phyloP scores from a whole-genome alignment of 352 stramenopile genomes.

The Phytophthora tentaculata region DNA sequence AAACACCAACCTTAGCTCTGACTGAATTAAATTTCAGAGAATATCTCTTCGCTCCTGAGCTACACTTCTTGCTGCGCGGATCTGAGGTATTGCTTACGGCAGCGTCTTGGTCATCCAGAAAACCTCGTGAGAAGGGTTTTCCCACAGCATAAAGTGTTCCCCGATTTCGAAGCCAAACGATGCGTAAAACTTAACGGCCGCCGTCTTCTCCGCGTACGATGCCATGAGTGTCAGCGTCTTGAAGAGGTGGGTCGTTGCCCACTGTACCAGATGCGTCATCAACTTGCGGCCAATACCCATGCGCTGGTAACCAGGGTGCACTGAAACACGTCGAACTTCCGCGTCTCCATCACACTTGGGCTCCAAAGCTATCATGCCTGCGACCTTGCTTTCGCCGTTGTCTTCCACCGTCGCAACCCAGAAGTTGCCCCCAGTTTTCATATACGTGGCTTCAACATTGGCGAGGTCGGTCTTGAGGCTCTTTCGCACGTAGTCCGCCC shows the following conservation, averaged over 20 bases:
- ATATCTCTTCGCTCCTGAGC: neutral
- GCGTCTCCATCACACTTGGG: constrained; percentile 19
- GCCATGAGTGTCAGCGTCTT: constrained; percentile 23
- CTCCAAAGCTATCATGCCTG: constrained; percentile 38
- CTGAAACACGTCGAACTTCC: constrained; percentile 42
- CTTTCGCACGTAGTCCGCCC: constrained; percentile 40
- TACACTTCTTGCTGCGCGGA: too few relatives aligned
- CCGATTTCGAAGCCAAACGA: constrained; percentile 38
- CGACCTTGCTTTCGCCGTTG: constrained; percentile 21
- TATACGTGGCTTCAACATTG: constrained; percentile 43
- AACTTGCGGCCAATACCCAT: constrained; percentile 37
- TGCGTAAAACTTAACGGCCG: constrained; percentile 39
- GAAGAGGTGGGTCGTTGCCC: constrained; percentile 31
- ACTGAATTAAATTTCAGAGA: too few relatives aligned
- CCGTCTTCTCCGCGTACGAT: constrained; percentile 18
- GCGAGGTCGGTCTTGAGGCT: constrained; percentile 44
- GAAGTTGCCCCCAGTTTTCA: constrained; percentile 47
- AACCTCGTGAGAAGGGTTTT: constrained; percentile 42
- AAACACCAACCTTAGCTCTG: too few relatives aligned
- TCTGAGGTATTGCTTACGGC: too few relatives aligned
- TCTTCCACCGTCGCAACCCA: constrained; percentile 44
- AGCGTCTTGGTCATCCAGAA: constrained; percentile 41
- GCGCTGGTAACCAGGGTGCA: constrained; percentile 30
- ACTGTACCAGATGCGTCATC: constrained; percentile 30
- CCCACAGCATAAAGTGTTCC: constrained; percentile 27